Conservation (phyloP, 306 rosid genomes). For the Quillaja saponaria region DNA sequence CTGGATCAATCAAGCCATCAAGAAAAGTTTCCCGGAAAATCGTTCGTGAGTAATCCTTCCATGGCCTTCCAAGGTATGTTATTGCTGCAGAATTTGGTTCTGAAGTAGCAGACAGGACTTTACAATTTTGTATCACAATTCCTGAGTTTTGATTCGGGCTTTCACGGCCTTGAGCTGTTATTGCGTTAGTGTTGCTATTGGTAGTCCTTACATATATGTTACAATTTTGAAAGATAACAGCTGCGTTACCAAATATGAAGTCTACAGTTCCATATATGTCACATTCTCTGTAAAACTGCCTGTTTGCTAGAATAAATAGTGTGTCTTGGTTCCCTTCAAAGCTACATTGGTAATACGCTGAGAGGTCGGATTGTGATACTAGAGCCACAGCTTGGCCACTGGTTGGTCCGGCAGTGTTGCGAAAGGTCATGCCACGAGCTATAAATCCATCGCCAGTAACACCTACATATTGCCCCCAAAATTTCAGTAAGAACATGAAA, state of each 20-base stretch:
- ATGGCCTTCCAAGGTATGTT: conserved; percentile 32
- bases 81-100: too few species aligned
- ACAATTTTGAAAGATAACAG: conserved; percentile 27
- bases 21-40: conserved; percentile 15
- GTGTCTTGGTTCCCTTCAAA: conserved; percentile 42
- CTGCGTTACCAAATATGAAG: conserved; percentile 34
- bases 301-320: conserved; percentile 17
- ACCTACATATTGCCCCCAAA: not conserved
- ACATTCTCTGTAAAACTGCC: conserved; percentile 31
- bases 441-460: conserved; percentile 18
- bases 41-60: conserved; percentile 28
- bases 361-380: conserved; percentile 12
- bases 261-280: conserved; percentile 28
- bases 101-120: not conserved
- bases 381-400: conserved; percentile 31
- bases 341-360: conserved; percentile 20
- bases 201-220: conserved; percentile 5
- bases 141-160: conserved; percentile 31
- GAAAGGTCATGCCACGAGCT: conserved; percentile 24
- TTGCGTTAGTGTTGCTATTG: not conserved
- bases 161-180: conserved; percentile 10
- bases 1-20: conserved; percentile 11
- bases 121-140: conserved; percentile 25
- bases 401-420: conserved; percentile 22
- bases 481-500: too few species aligned